phyloP scores from a whole-genome alignment of 805 yeast species.

The Candida cerambycidarum region DNA sequence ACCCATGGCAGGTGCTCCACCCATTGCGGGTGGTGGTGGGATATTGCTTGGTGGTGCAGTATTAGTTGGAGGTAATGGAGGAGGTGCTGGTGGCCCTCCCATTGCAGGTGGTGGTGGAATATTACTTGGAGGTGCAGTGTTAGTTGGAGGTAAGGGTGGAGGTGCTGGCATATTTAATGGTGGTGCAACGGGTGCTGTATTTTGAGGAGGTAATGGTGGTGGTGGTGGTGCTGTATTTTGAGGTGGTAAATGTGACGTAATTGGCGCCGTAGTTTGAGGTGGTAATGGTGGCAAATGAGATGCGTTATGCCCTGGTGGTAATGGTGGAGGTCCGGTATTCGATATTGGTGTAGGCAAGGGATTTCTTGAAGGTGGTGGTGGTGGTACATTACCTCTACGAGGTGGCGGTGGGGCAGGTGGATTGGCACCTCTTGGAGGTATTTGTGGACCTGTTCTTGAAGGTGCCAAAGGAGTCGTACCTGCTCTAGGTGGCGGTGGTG shows the following conservation, averaged over 20 bases:
- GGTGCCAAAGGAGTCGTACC: constrained; percentile 19
- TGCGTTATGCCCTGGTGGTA: constrained; percentile 7
- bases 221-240: constrained; percentile 15
- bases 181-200: constrained; percentile 20
- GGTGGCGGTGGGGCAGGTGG: constrained; percentile 17
- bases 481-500: constrained; percentile 19
- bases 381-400: constrained; percentile 18
- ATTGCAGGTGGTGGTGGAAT: constrained; percentile 36
- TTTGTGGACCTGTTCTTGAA: constrained; percentile 14
- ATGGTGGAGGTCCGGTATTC: too few relatives aligned
- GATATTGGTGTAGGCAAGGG: background rate
- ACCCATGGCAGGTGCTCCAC: constrained; percentile 28
- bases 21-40: constrained; percentile 22
- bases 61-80: constrained; percentile 19
- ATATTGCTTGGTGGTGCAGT: constrained; percentile 21
- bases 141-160: constrained; percentile 12
- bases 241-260: background rate
- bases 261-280: constrained; percentile 9
- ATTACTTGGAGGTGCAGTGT: too few relatives aligned
- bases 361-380: constrained; percentile 15
- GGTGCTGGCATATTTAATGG: constrained; percentile 14
- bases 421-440: constrained; percentile 10
- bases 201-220: constrained; percentile 25
- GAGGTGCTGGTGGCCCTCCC: constrained; percentile 18
- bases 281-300: constrained; percentile 4